phyloP scores from a whole-genome alignment of 257 asterid species.

The Hygrophila difformis region DNA sequence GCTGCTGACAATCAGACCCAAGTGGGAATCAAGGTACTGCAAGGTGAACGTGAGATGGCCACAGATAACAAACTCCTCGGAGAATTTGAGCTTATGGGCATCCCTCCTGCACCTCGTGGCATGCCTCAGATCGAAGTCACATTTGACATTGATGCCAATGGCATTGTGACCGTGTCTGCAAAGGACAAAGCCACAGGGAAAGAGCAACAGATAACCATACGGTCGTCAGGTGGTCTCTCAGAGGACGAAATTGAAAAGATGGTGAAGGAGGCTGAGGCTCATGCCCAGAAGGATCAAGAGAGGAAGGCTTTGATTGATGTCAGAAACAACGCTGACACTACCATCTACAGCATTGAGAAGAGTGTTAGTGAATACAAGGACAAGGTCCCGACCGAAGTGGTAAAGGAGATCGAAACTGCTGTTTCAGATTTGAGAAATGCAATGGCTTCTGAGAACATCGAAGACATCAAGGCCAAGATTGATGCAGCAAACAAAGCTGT shows the following conservation, averaged over 20 bases:
- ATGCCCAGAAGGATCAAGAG: constrained; percentile 64
- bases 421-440: constrained; percentile 43
- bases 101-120: constrained; percentile 70
- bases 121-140: constrained; percentile 65
- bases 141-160: constrained; percentile 67
- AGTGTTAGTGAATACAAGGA: constrained; percentile 52
- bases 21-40: constrained; percentile 59
- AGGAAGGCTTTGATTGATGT: constrained; percentile 52
- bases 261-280: constrained; percentile 65
- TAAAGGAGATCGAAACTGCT: constrained; percentile 42
- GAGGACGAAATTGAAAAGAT: constrained; percentile 60
- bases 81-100: constrained; percentile 57
- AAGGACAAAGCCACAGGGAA: constrained; percentile 58
- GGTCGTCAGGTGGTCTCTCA: constrained; percentile 56
- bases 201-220: constrained; percentile 62
- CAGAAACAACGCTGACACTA: constrained; percentile 50
- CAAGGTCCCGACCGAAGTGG: constrained; percentile 48
- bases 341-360: constrained; percentile 54
- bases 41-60: constrained; percentile 73
- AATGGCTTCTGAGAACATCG: constrained; percentile 29
- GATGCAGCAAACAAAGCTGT: constrained; percentile 54
- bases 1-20: constrained; percentile 74
- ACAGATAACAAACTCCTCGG: constrained; percentile 51
- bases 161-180: constrained; percentile 55
- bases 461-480: constrained; percentile 50